Conservation (phyloP, 768 basidiomycete species). For the Daedaleopsis sinensis region DNA sequence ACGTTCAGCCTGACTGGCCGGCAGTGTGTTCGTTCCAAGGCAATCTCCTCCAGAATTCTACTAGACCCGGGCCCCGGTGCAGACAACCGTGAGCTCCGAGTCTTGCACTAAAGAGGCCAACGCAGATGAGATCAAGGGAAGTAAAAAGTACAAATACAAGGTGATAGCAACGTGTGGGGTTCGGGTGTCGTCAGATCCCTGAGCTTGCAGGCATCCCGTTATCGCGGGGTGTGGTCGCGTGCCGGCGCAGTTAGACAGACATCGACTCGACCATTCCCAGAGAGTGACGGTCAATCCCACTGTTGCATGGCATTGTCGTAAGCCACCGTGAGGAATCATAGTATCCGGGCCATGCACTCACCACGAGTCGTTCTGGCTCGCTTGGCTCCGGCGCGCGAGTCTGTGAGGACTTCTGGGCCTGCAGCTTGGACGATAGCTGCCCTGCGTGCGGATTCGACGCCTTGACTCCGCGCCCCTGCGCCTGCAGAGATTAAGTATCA, state of each 20-base stretch:
- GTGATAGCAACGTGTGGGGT: slow-evolving; percentile 20
- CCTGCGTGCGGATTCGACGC: slow-evolving; percentile 49
- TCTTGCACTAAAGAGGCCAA: too few relatives aligned
- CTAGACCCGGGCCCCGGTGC: too few relatives aligned
- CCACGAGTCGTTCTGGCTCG: slow-evolving; percentile 46
- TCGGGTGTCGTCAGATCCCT: slow-evolving; percentile 3
- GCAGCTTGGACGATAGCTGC: slow-evolving; percentile 44
- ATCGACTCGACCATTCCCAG: slow-evolving; percentile 2
- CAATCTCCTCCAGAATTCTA: too few relatives aligned
- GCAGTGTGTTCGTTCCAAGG: too few relatives aligned
- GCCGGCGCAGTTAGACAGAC: slow-evolving; percentile 22
- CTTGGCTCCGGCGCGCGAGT: slow-evolving; percentile 39
- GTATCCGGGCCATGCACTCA: slow-evolving; percentile 32
- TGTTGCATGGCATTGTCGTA: slow-evolving; percentile 1
- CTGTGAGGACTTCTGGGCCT: slow-evolving; percentile 38
- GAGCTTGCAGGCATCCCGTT: neutral
- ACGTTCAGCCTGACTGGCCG: too few relatives aligned
- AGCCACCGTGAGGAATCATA: neutral
- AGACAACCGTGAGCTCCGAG: too few relatives aligned
- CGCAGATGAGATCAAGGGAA: neutral
- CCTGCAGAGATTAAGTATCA: slow-evolving; percentile 29
- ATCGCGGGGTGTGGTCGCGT: slow-evolving; percentile 4
- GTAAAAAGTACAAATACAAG: neutral
- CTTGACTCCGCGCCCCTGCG: slow-evolving; percentile 45
- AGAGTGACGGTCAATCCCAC: neutral